These are phyloP conservation scores for Chlorencoelia australis DNA, from an alignment of 2,329 filamentous ascomycete genomes.

Conservation along the genomic window DNA sequence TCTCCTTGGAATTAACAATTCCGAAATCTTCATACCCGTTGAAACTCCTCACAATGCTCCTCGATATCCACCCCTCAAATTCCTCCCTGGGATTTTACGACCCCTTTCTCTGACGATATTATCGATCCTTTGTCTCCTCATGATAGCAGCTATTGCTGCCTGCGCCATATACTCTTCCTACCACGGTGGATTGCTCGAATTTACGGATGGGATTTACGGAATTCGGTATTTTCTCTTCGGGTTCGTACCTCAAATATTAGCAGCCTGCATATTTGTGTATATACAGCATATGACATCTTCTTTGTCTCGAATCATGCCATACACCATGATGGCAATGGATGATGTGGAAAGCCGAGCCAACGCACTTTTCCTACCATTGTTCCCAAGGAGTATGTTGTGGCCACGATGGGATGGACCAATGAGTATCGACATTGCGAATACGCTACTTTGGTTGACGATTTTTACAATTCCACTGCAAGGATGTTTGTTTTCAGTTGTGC, in stretches of 20 bases:
- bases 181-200: conserved; percentile 57
- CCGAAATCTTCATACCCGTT: conserved; percentile 38
- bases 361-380: conserved; percentile 53
- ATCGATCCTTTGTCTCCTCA: conserved; percentile 52
- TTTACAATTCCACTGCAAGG: conserved; percentile 77
- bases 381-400: conserved; percentile 55
- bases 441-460: conserved; percentile 66
- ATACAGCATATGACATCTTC: conserved; percentile 64
- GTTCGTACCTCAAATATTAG: conserved; percentile 72
- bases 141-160: conserved; percentile 64
- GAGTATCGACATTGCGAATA: conserved; percentile 53
- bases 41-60: conserved; percentile 33
- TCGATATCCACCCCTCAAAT: conserved; percentile 48
- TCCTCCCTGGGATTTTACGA: conserved; percentile 62
- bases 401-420: conserved; percentile 59
- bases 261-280: conserved; percentile 63
- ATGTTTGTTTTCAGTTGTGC: conserved; percentile 59
- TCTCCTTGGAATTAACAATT: conserved; percentile 8
- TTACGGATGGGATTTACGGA: conserved; percentile 56
- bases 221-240: conserved; percentile 76
- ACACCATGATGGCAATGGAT: conserved; percentile 63
- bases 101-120: conserved; percentile 51
- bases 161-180: conserved; percentile 57
- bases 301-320: conserved; percentile 68
- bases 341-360: conserved; percentile 48